A percentile compares a stretch with the other conserved stretches of the same genome.
Evolutionary conservation across 495 filamentous ascomycete species (phyloP).

Genomic region (Penicillium crystallinum): DNA sequence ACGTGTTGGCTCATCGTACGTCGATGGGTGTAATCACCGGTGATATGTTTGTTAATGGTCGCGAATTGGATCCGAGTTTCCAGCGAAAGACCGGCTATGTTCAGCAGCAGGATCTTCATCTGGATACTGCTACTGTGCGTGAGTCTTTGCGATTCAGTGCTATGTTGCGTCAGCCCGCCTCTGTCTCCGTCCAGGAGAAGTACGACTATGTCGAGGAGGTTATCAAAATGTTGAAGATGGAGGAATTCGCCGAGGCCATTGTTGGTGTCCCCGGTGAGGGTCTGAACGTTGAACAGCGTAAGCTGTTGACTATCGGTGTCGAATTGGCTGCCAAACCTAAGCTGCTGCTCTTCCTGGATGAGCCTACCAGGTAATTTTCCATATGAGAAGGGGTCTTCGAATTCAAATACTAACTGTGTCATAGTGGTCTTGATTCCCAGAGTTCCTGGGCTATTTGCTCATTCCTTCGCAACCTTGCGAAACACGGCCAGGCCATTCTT

Average conservation of each 20-base stretch:
- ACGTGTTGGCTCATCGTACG: conserved; percentile 52
- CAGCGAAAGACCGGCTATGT: conserved; percentile 91
- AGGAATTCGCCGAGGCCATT: conserved; percentile 38
- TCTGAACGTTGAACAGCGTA: conserved; percentile 88
- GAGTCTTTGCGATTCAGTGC: conserved; percentile 80
- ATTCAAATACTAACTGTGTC: conserved; percentile 1
- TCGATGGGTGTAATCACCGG: conserved; percentile 47
- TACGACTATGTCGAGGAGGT: conserved; percentile 47
- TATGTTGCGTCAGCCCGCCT: conserved; percentile 69
- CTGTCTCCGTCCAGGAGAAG: conserved; percentile 36
- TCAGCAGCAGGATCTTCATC: conserved; percentile 88
- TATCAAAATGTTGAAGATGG: conserved; percentile 45
- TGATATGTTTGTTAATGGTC: conserved; percentile 50
- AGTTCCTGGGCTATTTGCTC: conserved; percentile 76
- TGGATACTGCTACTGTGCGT: conserved; percentile 79
- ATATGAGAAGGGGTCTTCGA: not conserved
- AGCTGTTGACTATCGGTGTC: conserved; percentile 83
- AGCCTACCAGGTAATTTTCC: conserved; percentile 54
- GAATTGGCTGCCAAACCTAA: conserved; percentile 85
- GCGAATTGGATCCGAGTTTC: conserved; percentile 62
- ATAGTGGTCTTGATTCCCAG: conserved; percentile 74
- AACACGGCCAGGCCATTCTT: conserved; percentile 83
- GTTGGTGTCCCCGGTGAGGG: conserved; percentile 47
- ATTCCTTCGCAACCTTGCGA: conserved; percentile 74
- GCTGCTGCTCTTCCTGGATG: conserved; percentile 84